Percentiles rank a stretch among this genome's conserved stretches.
phyloP scores from a whole-genome alignment of 495 filamentous ascomycete species.

The Neurospora tetraspora region DNA sequence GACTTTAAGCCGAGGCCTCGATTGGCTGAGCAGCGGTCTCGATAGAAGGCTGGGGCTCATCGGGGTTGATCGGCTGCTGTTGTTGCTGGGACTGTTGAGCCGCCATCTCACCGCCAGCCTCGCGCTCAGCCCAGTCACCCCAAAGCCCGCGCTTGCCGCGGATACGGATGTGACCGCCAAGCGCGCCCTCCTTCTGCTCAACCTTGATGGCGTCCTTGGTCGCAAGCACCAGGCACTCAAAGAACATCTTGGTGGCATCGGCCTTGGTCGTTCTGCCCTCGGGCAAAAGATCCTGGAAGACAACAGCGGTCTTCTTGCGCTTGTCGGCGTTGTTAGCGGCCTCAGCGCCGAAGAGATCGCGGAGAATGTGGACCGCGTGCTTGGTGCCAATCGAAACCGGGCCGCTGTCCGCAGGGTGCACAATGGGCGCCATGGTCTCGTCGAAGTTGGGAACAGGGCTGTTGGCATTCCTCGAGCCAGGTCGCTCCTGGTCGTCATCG shows the following conservation, averaged over 20 bases:
- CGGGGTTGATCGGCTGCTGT: constrained; percentile 10
- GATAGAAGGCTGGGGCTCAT: constrained; percentile 20
- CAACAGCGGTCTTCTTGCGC: constrained; percentile 64
- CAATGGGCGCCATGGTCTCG: constrained; percentile 60
- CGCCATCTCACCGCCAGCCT: constrained; percentile 50
- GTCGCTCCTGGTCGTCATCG: constrained; percentile 42
- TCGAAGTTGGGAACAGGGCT: constrained; percentile 52
- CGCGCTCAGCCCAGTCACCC: constrained; percentile 90
- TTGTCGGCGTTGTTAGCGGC: constrained; percentile 49
- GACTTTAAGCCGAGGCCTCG: neutral
- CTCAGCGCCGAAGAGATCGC: constrained; percentile 68
- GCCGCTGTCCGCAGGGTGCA: constrained; percentile 70
- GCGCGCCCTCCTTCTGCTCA: constrained; percentile 66
- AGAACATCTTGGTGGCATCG: constrained; percentile 99
- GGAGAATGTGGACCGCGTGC: constrained; percentile 89
- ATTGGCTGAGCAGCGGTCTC: constrained; percentile 16
- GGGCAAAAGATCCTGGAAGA: constrained; percentile 88
- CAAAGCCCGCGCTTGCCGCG: constrained; percentile 84
- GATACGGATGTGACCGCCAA: constrained; percentile 71
- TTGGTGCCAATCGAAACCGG: constrained; percentile 83
- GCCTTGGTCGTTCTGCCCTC: constrained; percentile 65
- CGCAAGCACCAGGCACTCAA: constrained; percentile 87
- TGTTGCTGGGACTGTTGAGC: constrained; percentile 29
- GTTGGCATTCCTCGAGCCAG: constrained; percentile 18
- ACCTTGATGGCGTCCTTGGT: constrained; percentile 98